A percentile compares a stretch with the other conserved stretches of the same genome.
These are phyloP conservation scores for Copromyces sp. DNA, from an alignment of 495 filamentous ascomycete genomes.

Conservation along the genomic window DNA sequence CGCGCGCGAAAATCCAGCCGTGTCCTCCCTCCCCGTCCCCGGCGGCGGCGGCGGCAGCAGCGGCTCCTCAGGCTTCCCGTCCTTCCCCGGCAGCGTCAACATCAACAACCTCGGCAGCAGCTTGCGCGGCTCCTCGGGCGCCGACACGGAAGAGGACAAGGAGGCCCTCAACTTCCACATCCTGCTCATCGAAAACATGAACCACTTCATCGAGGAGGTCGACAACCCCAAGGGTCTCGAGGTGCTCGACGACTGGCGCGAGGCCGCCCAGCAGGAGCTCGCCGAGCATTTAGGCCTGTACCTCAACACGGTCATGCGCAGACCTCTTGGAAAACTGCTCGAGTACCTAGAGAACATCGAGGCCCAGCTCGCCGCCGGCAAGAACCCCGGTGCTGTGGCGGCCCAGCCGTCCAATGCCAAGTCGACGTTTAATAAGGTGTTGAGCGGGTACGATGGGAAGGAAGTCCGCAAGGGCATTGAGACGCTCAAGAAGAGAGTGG, in stretches of 20 bases:
- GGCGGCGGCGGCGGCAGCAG: not conserved
- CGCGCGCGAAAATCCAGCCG: constrained; percentile 78
- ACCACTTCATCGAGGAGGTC: constrained; percentile 88
- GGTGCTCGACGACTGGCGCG: constrained; percentile 71
- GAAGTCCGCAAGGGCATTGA: constrained; percentile 81
- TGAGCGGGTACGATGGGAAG: constrained; percentile 67
- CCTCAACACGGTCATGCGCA: constrained; percentile 73
- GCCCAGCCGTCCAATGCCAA: constrained; percentile 70
- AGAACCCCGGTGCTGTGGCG: constrained; percentile 42
- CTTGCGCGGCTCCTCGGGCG: constrained; percentile 7
- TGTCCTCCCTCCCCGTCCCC: constrained; percentile 21
- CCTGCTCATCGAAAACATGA: constrained; percentile 96
- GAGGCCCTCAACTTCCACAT: constrained; percentile 95
- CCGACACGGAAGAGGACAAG: constrained; percentile 68
- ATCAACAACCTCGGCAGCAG: constrained; percentile 1
- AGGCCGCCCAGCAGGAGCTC: constrained; percentile 66
- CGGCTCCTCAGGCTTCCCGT: not conserved
- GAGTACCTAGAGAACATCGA: constrained; percentile 83
- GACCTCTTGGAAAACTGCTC: constrained; percentile 80
- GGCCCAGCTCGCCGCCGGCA: constrained; percentile 47
- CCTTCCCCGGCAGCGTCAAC: constrained; percentile 8
- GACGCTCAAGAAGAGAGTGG: constrained; percentile 74
- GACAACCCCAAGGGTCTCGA: constrained; percentile 57
- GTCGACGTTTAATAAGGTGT: constrained; percentile 69
- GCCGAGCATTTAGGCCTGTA: constrained; percentile 83